These are phyloP conservation scores for Colletotrichum higginsianum DNA, from an alignment of 2,329 filamentous ascomycete species.

Conservation along the genomic window DNA sequence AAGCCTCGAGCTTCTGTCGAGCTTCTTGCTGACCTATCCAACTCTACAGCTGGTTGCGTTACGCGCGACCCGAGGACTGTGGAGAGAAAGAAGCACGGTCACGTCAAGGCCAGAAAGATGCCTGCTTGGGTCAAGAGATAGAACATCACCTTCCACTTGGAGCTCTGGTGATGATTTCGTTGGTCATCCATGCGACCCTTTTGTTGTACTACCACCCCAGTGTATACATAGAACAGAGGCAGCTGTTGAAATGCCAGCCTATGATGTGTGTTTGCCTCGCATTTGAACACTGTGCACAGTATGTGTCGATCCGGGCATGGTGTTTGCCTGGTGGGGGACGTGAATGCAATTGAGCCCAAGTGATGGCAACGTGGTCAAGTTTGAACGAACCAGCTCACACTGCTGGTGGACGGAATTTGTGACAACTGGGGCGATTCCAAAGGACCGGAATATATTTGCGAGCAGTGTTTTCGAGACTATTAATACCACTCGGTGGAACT, in stretches of 20 bases:
- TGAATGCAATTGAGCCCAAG: not conserved
- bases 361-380: not conserved
- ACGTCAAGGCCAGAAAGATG: constrained; percentile 97
- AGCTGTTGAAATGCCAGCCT: constrained; percentile 37
- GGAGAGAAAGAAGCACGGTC: constrained; percentile 98
- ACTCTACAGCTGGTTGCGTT: constrained; percentile 84
- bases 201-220: constrained; percentile 37
- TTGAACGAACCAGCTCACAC: not conserved
- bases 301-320: not conserved
- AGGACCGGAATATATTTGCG: not conserved
- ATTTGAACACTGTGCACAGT: not conserved
- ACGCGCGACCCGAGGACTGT: constrained; percentile 92
- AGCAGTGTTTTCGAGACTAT: not conserved
- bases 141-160: constrained; percentile 39
- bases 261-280: constrained; percentile 28
- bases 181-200: constrained; percentile 3
- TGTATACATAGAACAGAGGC: constrained; percentile 43
- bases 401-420: not conserved
- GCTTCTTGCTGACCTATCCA: constrained; percentile 58
- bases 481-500: not conserved
- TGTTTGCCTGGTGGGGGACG: not conserved
- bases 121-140: constrained; percentile 96
- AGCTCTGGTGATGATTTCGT: not conserved
- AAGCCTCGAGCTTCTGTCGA: not conserved
- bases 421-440: not conserved